Percentiles rank a stretch among this genome's conserved stretches.
phyloP scores from a whole-genome alignment of 1,139 yeast species.

The Candida sojae region DNA sequence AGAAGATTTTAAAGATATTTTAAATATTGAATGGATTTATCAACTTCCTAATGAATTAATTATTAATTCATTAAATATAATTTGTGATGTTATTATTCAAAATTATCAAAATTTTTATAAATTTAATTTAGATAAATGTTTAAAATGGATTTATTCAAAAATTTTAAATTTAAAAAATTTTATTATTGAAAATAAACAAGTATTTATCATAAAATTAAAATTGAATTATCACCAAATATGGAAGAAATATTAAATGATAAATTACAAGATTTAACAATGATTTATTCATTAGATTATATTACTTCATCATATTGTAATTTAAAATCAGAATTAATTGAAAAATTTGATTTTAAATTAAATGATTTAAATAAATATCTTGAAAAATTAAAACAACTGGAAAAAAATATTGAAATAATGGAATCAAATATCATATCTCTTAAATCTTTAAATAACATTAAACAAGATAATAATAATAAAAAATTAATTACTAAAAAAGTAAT shows the following conservation, averaged over 20 bases:
- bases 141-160: constrained; percentile 31
- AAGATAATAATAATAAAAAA: constrained; percentile 22
- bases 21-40: constrained; percentile 27
- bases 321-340: constrained; percentile 16
- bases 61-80: constrained; percentile 23
- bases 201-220: constrained; percentile 15
- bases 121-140: constrained; percentile 34
- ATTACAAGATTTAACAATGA: constrained; percentile 23
- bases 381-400: constrained; percentile 26
- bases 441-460: constrained; percentile 2
- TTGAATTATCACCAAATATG: constrained; percentile 23
- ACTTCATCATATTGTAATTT: constrained; percentile 16
- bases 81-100: constrained; percentile 51
- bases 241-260: constrained; percentile 26
- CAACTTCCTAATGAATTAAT: constrained; percentile 26
- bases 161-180: constrained; percentile 26
- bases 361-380: constrained; percentile 31
- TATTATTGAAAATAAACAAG: constrained; percentile 18
- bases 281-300: constrained; percentile 31
- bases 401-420: constrained; percentile 26
- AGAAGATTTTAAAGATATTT: constrained; percentile 51
- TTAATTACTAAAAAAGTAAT: constrained; percentile 27
- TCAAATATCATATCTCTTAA: background rate
- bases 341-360: constrained; percentile 25
- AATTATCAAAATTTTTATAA: constrained; percentile 52